Base-by-base conservation (phyloP, 306 rosid genomes). In the Pterocarpus santalinus region DNA sequence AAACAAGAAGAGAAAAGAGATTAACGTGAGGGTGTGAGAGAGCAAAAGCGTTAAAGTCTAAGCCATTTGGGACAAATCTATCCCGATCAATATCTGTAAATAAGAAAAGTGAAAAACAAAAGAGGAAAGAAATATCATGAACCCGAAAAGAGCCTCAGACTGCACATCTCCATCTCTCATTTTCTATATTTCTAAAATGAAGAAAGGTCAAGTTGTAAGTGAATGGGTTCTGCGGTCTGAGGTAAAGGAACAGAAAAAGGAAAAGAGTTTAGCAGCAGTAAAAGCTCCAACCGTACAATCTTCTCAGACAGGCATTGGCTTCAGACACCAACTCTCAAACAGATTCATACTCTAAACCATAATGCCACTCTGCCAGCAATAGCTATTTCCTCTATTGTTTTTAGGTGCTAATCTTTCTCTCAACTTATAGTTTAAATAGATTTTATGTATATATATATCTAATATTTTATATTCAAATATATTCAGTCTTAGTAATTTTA, bases 231-330 rank as follows among this genome's bases (percentile, higher is more conserved):
- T 77, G 88, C 3, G 57, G n/a, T 17, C 61, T 83, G 65, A 73
- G 90, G 88, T 53, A 90, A 87, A 85, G 91, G 80, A 86, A 81
- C 92, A 85, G 86, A 68, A 78, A 90, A 83, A 90, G 93, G 85
- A 86, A 93, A 86, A 91, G 93, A 69, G 90, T 84, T 81, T 66
- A 52, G 91, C 51, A 36, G 84, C 77, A 89, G 88, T 89, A 91
- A 89, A 89, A 89, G 91, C 88, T 81, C 4, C 47, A 76, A 82
- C 88, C 94, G 94, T 91, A 91, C 96, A 83, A 82, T 47, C 79
- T 81, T 62, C 44, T 52, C 81, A 83, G 80, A 81, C 58, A 35
- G 79, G 65, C 86, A 79, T 78, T 77, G 80, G 73, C 72, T 77
- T 72, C 90, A 85, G 85, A 75, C 82, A 84, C 82, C 85, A 22